Conservation (phyloP, 805 yeast genomes). For the Wickerhamiella siamensis region DNA sequence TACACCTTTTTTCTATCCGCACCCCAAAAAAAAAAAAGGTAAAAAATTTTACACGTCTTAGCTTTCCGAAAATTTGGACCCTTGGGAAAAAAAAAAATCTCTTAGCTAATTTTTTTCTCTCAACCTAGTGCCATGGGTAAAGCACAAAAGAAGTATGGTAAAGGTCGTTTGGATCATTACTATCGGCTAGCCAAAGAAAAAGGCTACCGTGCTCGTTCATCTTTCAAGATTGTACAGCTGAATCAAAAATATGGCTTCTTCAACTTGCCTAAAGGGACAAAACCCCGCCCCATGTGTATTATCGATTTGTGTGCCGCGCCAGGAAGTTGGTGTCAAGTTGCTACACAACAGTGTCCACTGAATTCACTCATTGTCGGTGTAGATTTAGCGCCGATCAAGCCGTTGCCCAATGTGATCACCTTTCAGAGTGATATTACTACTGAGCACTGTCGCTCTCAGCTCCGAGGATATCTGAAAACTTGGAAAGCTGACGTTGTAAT, state of each 20-base stretch:
- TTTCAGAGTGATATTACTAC: slow-evolving; percentile 97
- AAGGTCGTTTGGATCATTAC: slow-evolving; percentile 98
- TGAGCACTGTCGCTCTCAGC: slow-evolving; percentile 88
- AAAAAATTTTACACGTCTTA: too few relatives aligned
- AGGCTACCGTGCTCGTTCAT: slow-evolving; percentile 97
- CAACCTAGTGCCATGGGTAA: slow-evolving; percentile 47
- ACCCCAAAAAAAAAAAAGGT: too few relatives aligned
- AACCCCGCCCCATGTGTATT: slow-evolving; percentile 52
- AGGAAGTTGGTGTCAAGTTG: slow-evolving; percentile 99
- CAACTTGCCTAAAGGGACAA: slow-evolving; percentile 55
- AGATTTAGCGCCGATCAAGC: slow-evolving; percentile 94
- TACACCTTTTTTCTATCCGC: too few relatives aligned
- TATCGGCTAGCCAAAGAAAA: slow-evolving; percentile 93
- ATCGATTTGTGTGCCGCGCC: slow-evolving; percentile 99
- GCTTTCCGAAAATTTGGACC: too few relatives aligned
- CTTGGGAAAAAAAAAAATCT: too few relatives aligned
- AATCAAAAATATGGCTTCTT: slow-evolving; percentile 96
- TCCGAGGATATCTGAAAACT: slow-evolving; percentile 92
- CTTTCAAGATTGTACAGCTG: slow-evolving; percentile 86
- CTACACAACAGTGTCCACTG: slow-evolving; percentile 81
- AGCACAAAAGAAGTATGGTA: slow-evolving; percentile 86
- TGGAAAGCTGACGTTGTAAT: slow-evolving; percentile 98
- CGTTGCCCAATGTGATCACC: slow-evolving; percentile 87
- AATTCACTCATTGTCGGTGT: slow-evolving; percentile 93
- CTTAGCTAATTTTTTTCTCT: slow-evolving; percentile 1